These are phyloP conservation scores for Magnolia changhungtana DNA, from an alignment of 164 flowering plant species.

Conservation along the genomic window DNA sequence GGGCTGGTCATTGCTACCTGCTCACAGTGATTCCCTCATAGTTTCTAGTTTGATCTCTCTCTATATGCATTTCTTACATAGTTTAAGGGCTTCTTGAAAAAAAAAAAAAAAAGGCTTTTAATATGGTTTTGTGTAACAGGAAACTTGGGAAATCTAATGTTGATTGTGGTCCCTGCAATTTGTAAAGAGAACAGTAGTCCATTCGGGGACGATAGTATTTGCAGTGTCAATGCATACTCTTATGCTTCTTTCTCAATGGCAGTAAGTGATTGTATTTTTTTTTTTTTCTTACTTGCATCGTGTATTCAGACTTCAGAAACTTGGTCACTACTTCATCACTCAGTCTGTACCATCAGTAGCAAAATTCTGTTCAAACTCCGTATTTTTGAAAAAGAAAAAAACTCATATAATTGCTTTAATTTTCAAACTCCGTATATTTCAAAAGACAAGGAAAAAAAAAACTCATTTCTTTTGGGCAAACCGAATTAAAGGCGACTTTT, in stretches of 20 bases:
- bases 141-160: constrained; percentile 80
- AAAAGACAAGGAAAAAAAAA: too few species aligned
- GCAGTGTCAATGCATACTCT: constrained; percentile 60
- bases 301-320: too few species aligned
- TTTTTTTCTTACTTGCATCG: background rate
- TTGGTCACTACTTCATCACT: too few species aligned
- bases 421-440: too few species aligned
- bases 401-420: too few species aligned
- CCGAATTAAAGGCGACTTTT: too few species aligned
- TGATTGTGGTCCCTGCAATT: constrained; percentile 80
- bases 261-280: constrained; percentile 30
- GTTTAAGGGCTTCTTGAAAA: background rate
- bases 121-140: constrained; percentile 34
- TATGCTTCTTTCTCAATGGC: constrained; percentile 97
- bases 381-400: too few species aligned
- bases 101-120: background rate
- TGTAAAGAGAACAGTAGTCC: constrained; percentile 74
- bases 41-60: background rate
- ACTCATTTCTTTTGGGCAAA: too few species aligned
- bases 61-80: background rate
- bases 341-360: too few species aligned
- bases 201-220: constrained; percentile 47
- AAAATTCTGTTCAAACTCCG: too few species aligned
- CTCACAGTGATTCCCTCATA: constrained; percentile 45
- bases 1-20: constrained; percentile 78